phyloP scores from a whole-genome alignment of 129 eudicot genomes.

The Daucus carota region DNA sequence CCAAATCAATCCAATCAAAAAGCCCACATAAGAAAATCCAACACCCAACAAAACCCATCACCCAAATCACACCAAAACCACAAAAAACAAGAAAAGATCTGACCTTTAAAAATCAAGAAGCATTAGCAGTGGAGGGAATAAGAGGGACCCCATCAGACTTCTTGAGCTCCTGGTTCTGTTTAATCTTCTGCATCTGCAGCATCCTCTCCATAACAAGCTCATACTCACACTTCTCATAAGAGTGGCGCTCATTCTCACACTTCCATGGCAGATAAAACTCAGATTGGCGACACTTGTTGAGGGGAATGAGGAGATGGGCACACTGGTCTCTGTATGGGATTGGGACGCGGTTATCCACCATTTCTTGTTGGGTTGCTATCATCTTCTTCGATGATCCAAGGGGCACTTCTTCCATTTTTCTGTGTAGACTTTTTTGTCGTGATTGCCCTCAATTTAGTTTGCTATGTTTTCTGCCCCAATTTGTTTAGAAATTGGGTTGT shows the following conservation, averaged over 20 bases:
- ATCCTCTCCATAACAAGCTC: slow-evolving; percentile 92
- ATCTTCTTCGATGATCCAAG: slow-evolving; percentile 69
- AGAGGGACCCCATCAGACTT: slow-evolving; percentile 41
- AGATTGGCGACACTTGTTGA: slow-evolving; percentile 77
- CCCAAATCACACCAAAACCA: neutral
- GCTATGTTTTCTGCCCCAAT: neutral
- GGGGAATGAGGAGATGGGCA: slow-evolving; percentile 78
- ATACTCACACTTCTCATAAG: slow-evolving; percentile 82
- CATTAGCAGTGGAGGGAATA: slow-evolving; percentile 63
- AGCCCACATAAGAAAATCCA: neutral
- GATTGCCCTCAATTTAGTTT: neutral
- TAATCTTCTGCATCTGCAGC: slow-evolving; percentile 82
- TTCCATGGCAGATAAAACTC: slow-evolving; percentile 82
- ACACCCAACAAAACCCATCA: neutral
- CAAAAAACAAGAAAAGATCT: neutral
- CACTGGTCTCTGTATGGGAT: slow-evolving; percentile 75
- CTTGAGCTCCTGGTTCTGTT: slow-evolving; percentile 21
- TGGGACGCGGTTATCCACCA: slow-evolving; percentile 64
- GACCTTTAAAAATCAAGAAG: slow-evolving; percentile 19
- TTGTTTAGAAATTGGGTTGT: no score
- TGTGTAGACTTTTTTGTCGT: neutral
- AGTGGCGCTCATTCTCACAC: slow-evolving; percentile 76
- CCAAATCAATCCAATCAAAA: neutral
- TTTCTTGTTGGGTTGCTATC: slow-evolving; percentile 75
- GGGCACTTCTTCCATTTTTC: neutral